phyloP scores from a whole-genome alignment of 352 stramenopile species.

The Phytophthora ramorum region DNA sequence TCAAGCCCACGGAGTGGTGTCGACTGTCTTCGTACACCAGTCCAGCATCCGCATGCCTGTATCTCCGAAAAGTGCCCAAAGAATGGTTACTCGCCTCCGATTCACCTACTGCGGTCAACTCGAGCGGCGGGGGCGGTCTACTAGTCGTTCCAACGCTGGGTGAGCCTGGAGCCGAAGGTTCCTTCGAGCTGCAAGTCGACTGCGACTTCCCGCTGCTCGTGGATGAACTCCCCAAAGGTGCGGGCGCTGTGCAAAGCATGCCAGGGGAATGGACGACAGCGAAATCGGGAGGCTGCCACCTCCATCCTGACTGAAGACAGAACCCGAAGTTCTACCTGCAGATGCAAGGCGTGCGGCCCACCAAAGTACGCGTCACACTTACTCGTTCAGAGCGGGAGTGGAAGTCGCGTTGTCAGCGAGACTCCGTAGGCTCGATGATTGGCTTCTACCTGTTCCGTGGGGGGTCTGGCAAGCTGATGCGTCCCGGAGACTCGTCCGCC shows the following conservation, averaged over 20 bases:
- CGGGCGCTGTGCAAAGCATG: conserved; percentile 75
- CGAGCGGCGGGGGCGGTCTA: conserved; percentile 49
- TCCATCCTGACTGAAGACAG: conserved; percentile 87
- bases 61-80: conserved; percentile 68
- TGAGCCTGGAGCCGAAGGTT: conserved; percentile 69
- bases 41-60: conserved; percentile 60
- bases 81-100: conserved; percentile 57
- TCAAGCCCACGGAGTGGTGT: conserved; percentile 83
- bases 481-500: conserved; percentile 27
- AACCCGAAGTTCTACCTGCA: conserved; percentile 88
- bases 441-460: conserved; percentile 89
- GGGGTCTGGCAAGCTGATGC: conserved; percentile 43
- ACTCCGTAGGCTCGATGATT: conserved; percentile 90
- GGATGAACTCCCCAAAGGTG: conserved; percentile 58
- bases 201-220: conserved; percentile 75
- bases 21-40: conserved; percentile 67
- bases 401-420: conserved; percentile 80
- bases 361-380: conserved; percentile 82
- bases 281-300: conserved; percentile 75
- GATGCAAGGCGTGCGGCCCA: conserved; percentile 71
- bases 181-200: conserved; percentile 90
- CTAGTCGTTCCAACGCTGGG: conserved; percentile 82
- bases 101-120: conserved; percentile 25
- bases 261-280: conserved; percentile 77
- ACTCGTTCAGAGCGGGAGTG: conserved; percentile 86